phyloP scores from a whole-genome alignment of 768 basidiomycete species.

The Termitomyces sp. region DNA sequence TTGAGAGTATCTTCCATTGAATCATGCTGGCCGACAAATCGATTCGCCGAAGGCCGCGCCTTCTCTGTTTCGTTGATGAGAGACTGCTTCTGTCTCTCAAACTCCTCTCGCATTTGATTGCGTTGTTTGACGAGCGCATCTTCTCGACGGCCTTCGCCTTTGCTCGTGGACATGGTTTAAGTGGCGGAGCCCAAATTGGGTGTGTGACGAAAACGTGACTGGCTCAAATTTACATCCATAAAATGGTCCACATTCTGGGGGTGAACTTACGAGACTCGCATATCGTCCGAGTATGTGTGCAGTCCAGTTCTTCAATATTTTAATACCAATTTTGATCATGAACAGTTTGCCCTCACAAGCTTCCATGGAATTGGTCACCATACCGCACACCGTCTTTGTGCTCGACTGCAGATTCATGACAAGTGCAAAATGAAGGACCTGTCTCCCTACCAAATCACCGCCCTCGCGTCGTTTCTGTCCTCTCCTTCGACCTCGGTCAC shows the following conservation, averaged over 20 bases:
- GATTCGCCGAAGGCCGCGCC: constrained; percentile 78
- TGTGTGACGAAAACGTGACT: constrained; percentile 11
- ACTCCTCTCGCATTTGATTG: constrained; percentile 74
- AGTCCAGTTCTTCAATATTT: constrained; percentile 31
- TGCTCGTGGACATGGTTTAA: constrained; percentile 64
- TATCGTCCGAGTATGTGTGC: constrained; percentile 61
- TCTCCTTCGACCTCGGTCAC: constrained; percentile 76
- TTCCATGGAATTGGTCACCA: constrained; percentile 87
- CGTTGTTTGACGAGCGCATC: constrained; percentile 85
- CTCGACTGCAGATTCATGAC: constrained; percentile 90
- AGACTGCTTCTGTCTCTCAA: constrained; percentile 73
- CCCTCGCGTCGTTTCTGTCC: constrained; percentile 91
- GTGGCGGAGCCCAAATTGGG: constrained; percentile 27
- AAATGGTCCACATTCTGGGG: constrained; percentile 87
- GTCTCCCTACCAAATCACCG: constrained; percentile 82
- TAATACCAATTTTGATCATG: neutral
- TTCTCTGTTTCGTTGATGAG: constrained; percentile 91
- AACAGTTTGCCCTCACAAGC: constrained; percentile 81
- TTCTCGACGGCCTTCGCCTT: constrained; percentile 82
- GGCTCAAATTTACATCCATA: constrained; percentile 9
- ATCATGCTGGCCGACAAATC: constrained; percentile 93
- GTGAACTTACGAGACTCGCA: constrained; percentile 76
- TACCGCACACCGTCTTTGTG: constrained; percentile 79
- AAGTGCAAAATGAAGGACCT: constrained; percentile 77
- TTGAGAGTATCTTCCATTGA: constrained; percentile 93